Conservation (phyloP, 192 early-diverging fungal species). For the Coemansia sp. region DNA sequence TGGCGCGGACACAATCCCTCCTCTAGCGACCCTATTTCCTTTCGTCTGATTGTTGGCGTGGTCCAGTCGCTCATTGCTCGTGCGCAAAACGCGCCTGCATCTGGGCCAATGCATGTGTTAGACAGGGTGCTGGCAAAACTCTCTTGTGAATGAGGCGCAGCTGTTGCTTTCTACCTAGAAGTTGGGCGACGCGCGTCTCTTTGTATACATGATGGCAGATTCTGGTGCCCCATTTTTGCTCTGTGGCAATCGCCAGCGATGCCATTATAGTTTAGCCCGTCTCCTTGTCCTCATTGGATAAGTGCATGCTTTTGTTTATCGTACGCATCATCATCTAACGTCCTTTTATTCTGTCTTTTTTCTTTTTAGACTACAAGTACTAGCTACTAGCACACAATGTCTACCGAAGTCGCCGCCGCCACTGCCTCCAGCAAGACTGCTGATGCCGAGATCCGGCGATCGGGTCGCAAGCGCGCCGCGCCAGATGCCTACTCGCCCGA, state of each 20-base stretch:
- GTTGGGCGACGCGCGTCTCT: background rate
- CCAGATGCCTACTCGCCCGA: constrained; percentile 51
- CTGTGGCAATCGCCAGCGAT: constrained; percentile 5
- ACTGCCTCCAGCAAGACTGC: constrained; percentile 38
- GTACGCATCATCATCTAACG: background rate
- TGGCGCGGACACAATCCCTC: constrained; percentile 5
- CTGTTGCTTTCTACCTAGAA: constrained; percentile 5
- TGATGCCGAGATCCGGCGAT: constrained; percentile 47
- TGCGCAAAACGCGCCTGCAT: background rate
- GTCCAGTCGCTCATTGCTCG: background rate
- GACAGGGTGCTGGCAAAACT: background rate
- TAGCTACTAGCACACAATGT: constrained; percentile 18
- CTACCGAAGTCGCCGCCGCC: constrained; percentile 18
- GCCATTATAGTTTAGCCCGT: constrained; percentile 5
- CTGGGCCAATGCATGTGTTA: constrained; percentile 4
- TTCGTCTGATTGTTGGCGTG: background rate
- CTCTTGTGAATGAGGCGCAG: background rate
- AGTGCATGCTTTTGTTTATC: background rate
- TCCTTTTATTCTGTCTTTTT: background rate
- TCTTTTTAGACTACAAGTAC: constrained; percentile 2
- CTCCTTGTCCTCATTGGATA: background rate
- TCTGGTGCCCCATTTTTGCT: background rate
- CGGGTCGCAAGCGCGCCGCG: constrained; percentile 34
- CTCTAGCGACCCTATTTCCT: background rate
- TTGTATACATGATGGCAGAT: constrained; percentile 2